Evolutionary conservation across 1,139 yeast genomes (phyloP).

Genomic region (Candida sanyaensis): DNA sequence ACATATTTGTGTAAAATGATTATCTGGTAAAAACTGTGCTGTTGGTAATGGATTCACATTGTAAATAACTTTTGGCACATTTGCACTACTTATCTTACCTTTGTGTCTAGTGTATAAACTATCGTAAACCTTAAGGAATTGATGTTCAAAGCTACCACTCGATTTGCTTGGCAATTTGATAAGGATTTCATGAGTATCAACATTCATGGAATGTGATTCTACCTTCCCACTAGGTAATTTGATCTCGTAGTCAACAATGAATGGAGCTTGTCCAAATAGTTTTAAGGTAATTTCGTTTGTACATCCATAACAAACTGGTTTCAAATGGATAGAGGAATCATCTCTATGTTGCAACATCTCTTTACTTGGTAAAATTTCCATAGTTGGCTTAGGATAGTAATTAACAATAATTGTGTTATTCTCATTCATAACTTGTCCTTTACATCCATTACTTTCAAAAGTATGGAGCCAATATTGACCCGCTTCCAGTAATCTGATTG

Average conservation of each 20-base stretch:
- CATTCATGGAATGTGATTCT: slow-evolving; percentile 35
- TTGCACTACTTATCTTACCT: slow-evolving; percentile 23
- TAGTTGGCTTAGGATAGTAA: slow-evolving; percentile 59
- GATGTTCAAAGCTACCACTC: slow-evolving; percentile 63
- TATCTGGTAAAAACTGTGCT: slow-evolving; percentile 49
- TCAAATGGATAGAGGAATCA: slow-evolving; percentile 23
- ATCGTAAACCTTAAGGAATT: slow-evolving; percentile 66
- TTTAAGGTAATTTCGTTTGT: slow-evolving; percentile 25
- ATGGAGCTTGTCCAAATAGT: slow-evolving; percentile 69
- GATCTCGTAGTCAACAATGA: slow-evolving; percentile 67
- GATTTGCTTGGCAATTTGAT: slow-evolving; percentile 36
- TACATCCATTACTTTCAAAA: slow-evolving; percentile 68
- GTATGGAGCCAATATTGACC: slow-evolving; percentile 66
- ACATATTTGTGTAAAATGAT: slow-evolving; percentile 58
- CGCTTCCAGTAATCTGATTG: slow-evolving; percentile 42
- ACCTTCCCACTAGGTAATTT: slow-evolving; percentile 56
- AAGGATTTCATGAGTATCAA: slow-evolving; percentile 25
- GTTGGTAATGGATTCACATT: slow-evolving; percentile 62
- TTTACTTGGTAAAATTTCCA: slow-evolving; percentile 25
- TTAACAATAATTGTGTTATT: slow-evolving; percentile 42
- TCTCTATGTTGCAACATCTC: slow-evolving; percentile 21
- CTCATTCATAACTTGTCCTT: slow-evolving; percentile 51
- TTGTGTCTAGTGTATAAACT: slow-evolving; percentile 57
- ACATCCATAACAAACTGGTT: slow-evolving; percentile 37
- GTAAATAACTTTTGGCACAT: slow-evolving; percentile 49